Conservation (phyloP, 805 yeast species). For the Starmerella etchellsii region DNA sequence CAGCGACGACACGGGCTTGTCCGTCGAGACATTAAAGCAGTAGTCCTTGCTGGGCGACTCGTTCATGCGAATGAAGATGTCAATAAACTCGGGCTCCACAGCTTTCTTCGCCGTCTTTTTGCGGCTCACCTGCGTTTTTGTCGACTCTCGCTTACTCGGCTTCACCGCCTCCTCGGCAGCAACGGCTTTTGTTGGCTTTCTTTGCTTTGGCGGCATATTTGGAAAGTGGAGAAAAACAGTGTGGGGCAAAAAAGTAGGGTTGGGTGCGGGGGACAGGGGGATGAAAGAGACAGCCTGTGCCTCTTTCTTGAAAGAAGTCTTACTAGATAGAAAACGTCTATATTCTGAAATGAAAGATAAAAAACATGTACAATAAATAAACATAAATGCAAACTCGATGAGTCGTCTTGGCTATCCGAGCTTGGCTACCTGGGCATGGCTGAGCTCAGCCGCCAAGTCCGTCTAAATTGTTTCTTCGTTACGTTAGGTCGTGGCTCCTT, state of each 20-base stretch:
- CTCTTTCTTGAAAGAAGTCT: too few relatives aligned
- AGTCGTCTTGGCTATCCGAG: too few relatives aligned
- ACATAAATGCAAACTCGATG: too few relatives aligned
- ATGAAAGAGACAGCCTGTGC: too few relatives aligned
- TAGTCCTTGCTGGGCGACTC: constrained; percentile 79
- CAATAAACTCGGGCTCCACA: constrained; percentile 21
- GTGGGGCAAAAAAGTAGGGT: neutral
- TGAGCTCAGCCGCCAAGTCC: too few relatives aligned
- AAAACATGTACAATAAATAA: too few relatives aligned
- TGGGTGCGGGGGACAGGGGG: neutral
- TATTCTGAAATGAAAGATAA: too few relatives aligned
- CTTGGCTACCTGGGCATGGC: too few relatives aligned
- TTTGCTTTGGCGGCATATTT: neutral
- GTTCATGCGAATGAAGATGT: constrained; percentile 63
- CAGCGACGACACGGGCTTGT: constrained; percentile 46
- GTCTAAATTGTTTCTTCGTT: too few relatives aligned
- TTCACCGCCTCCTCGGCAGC: neutral
- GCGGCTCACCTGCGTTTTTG: neutral
- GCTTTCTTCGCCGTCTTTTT: neutral
- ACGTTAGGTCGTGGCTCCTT: too few relatives aligned
- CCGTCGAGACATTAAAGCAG: constrained; percentile 60
- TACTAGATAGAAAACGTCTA: too few relatives aligned
- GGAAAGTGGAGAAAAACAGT: neutral
- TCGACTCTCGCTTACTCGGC: neutral
- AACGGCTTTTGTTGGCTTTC: neutral